Percentiles rank a stretch among this genome's conserved stretches.
phyloP scores from a whole-genome alignment of 768 basidiomycete species.

The Suillus brevipes region DNA sequence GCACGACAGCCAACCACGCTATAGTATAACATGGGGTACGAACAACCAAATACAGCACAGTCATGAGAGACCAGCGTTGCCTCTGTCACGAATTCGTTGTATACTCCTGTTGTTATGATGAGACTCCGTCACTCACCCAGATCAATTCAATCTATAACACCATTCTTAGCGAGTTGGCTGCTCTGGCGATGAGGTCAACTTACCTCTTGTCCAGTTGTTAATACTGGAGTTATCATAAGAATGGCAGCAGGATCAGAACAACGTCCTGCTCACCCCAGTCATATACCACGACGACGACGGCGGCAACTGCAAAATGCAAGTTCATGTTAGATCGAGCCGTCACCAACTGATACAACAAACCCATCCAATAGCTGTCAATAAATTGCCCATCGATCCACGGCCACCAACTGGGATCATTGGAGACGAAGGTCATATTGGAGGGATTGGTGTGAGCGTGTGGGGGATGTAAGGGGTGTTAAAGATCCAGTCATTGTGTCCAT shows the following conservation, averaged over 20 bases:
- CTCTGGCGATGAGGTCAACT: background rate
- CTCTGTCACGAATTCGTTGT: too few species aligned
- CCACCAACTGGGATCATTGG: too few species aligned
- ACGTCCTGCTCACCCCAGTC: background rate
- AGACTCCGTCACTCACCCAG: background rate
- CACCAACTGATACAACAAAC: too few species aligned
- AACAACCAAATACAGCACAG: too few species aligned
- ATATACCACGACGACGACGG: background rate
- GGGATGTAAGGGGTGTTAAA: too few species aligned
- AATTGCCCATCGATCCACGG: background rate
- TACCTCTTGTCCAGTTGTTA: background rate
- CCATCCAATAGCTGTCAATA: too few species aligned
- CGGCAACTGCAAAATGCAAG: background rate
- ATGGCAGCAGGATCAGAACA: background rate
- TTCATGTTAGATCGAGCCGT: too few species aligned
- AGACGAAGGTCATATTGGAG: too few species aligned
- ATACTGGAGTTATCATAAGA: background rate
- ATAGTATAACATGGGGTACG: too few species aligned
- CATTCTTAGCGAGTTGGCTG: background rate
- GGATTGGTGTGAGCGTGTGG: too few species aligned
- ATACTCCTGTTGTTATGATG: background rate
- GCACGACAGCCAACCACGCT: too few species aligned
- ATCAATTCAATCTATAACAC: background rate
- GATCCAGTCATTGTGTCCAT: background rate
- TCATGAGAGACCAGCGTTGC: too few species aligned